These are phyloP conservation scores for Magnusiomyces fungicola DNA, from an alignment of 1,139 yeast species.

Conservation along the genomic window DNA sequence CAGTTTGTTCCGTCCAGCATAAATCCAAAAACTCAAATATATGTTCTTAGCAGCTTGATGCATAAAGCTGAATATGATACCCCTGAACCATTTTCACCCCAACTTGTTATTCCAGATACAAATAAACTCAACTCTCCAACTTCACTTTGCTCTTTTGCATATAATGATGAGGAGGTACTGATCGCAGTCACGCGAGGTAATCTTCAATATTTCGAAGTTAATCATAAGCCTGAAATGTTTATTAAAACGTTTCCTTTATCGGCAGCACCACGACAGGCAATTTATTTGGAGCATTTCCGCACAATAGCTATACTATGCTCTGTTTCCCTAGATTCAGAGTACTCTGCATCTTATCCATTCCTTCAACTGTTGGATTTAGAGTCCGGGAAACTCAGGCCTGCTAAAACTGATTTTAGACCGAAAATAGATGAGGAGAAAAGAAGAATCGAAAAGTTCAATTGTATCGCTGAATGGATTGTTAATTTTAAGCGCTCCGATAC, in stretches of 20 bases:
- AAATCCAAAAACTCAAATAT: neutral
- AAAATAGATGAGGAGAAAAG: neutral
- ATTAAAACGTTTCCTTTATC: neutral
- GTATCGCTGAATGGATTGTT: neutral
- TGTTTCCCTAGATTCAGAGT: neutral
- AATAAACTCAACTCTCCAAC: neutral
- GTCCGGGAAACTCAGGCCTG: neutral
- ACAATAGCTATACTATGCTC: neutral
- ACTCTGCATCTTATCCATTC: neutral
- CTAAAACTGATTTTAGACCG: neutral
- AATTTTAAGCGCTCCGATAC: neutral
- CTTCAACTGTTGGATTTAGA: neutral
- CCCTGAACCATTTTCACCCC: neutral
- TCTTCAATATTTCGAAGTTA: neutral
- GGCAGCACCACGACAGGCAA: neutral
- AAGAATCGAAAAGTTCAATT: neutral
- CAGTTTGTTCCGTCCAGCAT: neutral
- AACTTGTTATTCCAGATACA: neutral
- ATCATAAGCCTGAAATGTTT: neutral
- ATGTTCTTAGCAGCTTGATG: neutral
- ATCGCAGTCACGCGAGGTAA: neutral
- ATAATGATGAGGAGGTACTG: neutral
- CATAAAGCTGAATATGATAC: neutral
- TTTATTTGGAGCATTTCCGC: neutral
- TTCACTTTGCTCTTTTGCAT: neutral